Percentiles rank a stretch among this genome's conserved stretches.
Evolutionary conservation across 768 basidiomycete genomes (phyloP).

Genomic region (Agrocybe chaxingu): DNA sequence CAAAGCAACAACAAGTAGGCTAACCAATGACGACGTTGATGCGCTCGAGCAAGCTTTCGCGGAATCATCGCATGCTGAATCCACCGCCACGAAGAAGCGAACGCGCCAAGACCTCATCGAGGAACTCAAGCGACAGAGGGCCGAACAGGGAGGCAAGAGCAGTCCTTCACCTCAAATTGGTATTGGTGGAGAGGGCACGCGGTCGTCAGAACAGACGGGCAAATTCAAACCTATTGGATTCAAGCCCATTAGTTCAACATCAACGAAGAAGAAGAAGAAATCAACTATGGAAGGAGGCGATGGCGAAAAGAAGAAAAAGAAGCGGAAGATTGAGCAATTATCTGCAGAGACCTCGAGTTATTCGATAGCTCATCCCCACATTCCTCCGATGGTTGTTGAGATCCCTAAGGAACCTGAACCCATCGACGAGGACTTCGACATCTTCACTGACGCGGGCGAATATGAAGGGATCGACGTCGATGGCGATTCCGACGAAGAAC

Average conservation of each 20-base stretch:
- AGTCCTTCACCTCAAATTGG: slow-evolving; percentile 19
- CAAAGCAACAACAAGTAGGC: slow-evolving; percentile 60
- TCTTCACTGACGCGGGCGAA: slow-evolving; percentile 83
- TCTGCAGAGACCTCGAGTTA: slow-evolving; percentile 10
- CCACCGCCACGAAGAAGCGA: slow-evolving; percentile 50
- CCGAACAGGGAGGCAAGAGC: slow-evolving; percentile 20
- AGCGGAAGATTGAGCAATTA: slow-evolving; percentile 18
- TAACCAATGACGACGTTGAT: slow-evolving; percentile 71
- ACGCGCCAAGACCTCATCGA: slow-evolving; percentile 76
- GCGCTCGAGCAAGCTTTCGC: slow-evolving; percentile 74
- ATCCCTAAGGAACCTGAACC: slow-evolving; percentile 21
- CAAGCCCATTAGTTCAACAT: slow-evolving; percentile 51
- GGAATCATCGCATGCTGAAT: slow-evolving; percentile 31
- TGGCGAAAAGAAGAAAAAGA: slow-evolving; percentile 58
- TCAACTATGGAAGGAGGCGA: slow-evolving; percentile 34
- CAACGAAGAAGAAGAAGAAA: slow-evolving; percentile 52
- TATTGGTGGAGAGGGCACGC: slow-evolving; percentile 27
- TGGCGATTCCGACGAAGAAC: slow-evolving; percentile 46
- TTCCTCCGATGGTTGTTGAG: slow-evolving; percentile 1
- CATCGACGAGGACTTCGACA: slow-evolving; percentile 68
- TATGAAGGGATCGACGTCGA: slow-evolving; percentile 68
- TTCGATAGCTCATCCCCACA: slow-evolving; percentile 18
- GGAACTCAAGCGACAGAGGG: slow-evolving; percentile 66
- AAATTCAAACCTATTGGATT: slow-evolving; percentile 64
- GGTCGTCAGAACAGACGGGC: slow-evolving; percentile 37